A percentile compares a stretch with the other conserved stretches of the same genome.
Evolutionary conservation across 108 stramenopile species (phyloP).

Genomic region (Nannochloropsis oceanica): DNA sequence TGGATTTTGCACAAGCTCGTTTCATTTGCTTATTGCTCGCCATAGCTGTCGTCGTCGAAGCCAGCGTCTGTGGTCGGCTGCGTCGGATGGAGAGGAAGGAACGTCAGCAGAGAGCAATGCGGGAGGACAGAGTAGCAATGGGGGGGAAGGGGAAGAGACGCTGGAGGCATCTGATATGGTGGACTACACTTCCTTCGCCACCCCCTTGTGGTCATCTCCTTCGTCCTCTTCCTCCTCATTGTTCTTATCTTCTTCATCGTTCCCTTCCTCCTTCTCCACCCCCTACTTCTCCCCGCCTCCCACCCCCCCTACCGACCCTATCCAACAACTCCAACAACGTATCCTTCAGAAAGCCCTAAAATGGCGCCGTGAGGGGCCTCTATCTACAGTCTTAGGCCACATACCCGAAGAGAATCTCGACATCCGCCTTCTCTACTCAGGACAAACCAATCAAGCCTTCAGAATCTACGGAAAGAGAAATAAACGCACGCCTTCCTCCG

Average conservation of each 20-base stretch:
- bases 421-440: neutral
- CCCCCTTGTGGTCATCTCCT: neutral
- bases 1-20: too few relatives aligned
- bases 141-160: neutral
- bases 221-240: neutral
- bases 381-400: neutral
- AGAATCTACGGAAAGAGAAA: too few relatives aligned
- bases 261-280: neutral
- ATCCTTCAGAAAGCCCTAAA: neutral
- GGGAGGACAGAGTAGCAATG: neutral
- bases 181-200: neutral
- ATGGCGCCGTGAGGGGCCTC: neutral
- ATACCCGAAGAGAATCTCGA: neutral
- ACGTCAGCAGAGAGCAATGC: neutral
- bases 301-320: neutral
- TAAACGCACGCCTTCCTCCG: too few relatives aligned
- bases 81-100: neutral
- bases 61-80: neutral
- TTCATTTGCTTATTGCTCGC: too few relatives aligned
- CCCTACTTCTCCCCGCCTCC: neutral
- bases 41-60: too few relatives aligned
- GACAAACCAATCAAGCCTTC: too few relatives aligned
- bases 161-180: neutral
- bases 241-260: neutral
- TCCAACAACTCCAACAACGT: neutral